A percentile compares a stretch with the other conserved stretches of the same genome.
These are phyloP conservation scores for Hanseniaspora meyeri DNA, from an alignment of 805 yeast genomes.

Conservation along the genomic window DNA sequence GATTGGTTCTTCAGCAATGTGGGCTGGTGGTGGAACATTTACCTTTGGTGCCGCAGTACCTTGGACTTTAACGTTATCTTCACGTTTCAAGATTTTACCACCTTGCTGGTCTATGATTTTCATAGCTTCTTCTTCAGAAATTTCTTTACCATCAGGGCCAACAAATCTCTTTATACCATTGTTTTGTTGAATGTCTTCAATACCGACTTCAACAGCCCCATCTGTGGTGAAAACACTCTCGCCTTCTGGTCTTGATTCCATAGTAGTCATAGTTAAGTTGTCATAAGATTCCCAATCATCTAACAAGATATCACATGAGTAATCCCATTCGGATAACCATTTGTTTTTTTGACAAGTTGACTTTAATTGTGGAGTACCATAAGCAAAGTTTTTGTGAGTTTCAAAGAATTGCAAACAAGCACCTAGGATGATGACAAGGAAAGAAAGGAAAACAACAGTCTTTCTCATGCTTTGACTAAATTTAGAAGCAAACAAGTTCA, in stretches of 20 bases:
- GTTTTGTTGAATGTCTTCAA: constrained; percentile 20
- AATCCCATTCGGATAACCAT: constrained; percentile 69
- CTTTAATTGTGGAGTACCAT: constrained; percentile 72
- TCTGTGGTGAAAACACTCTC: constrained; percentile 1
- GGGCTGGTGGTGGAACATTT: constrained; percentile 8
- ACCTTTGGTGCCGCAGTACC: constrained; percentile 15
- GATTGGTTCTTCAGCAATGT: background rate
- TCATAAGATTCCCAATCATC: constrained; percentile 24
- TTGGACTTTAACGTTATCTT: constrained; percentile 12
- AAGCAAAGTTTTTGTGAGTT: constrained; percentile 58
- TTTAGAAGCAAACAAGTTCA: constrained; percentile 41
- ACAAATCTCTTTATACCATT: constrained; percentile 26
- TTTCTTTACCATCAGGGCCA: constrained; percentile 30
- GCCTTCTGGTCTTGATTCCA: constrained; percentile 14
- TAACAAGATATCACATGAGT: constrained; percentile 53
- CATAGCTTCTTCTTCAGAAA: constrained; percentile 27
- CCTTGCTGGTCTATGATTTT: constrained; percentile 22
- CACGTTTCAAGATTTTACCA: constrained; percentile 19
- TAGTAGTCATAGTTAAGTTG: constrained; percentile 13
- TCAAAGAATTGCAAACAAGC: constrained; percentile 44
- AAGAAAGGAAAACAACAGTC: constrained; percentile 31
- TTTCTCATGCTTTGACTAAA: constrained; percentile 20
- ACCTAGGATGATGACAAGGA: constrained; percentile 39
- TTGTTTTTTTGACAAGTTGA: constrained; percentile 49
- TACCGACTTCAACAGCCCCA: constrained; percentile 15